Base-by-base conservation (phyloP, 2,329 filamentous ascomycete genomes). In the Alternaria infectoria region DNA sequence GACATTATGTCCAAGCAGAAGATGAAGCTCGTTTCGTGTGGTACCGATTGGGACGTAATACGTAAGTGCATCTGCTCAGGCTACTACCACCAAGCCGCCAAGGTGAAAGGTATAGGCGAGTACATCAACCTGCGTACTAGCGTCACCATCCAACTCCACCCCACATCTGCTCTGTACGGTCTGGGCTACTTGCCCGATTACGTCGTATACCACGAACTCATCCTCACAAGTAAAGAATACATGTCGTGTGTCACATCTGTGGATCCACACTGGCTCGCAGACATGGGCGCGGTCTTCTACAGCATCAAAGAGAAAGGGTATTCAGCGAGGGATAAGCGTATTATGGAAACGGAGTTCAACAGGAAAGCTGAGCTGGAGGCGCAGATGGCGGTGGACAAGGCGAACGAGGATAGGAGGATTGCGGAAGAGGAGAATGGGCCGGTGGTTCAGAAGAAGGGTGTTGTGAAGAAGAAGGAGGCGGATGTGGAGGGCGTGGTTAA, bases 261-360 rank as follows among this genome's bases (percentile, higher is more conserved):
- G 2, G 96, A 99, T 78, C 95, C 96, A 56, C 93, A 96, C 77
- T 99, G 96, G 96, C 88, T 99, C 44, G 96, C 96, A 7, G 96
- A 99, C 77, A 85, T 99, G 6, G 96, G 96, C 32, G 96, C 94
- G 2, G 96, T 99, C 0, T 99, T 99, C 80, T 99, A 98, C 81
- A 96, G 91, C 2, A 88, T 99, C 76, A 97, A 97, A 82, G 95
- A 98, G 81, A 99, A 99, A 81, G 96, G 95, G 2, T 99, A 97
- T 77, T 97, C 92, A 13, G 89, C 90, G 12, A 86, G 92, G 25
- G 92, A 97, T 74, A 95, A 93, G 81, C 88, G 92, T 57, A 88
- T 97, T 51, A 95, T 91, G 0, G 95, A 98, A 82, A 90, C 90
- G 15, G 95, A 97, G 78, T 97, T 97, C 79, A 97, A 97, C 77